phyloP scores from a whole-genome alignment of 331 rosid genomes.

The Malus hybrid region DNA sequence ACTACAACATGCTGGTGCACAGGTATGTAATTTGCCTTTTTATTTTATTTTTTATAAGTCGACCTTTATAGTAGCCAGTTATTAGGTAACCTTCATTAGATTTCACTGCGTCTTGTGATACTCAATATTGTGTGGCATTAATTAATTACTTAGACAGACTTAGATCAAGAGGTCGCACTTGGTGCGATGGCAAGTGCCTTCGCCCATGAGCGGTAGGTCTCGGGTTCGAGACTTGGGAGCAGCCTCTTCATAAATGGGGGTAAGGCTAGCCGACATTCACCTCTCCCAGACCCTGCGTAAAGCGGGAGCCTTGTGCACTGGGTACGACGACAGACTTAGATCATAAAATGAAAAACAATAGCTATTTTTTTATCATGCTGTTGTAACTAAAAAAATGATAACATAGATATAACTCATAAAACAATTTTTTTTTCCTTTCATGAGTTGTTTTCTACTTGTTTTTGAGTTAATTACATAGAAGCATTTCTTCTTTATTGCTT shows the following conservation, averaged over 20 bases:
- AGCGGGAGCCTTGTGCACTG: no score
- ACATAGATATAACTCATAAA: neutral
- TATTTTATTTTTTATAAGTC: neutral
- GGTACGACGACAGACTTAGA: neutral
- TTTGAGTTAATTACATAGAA: neutral
- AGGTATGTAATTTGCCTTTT: slow-evolving; percentile 44
- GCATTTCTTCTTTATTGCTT: neutral
- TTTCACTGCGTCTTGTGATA: neutral
- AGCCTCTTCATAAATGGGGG: no score
- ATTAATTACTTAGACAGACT: neutral
- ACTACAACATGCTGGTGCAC: slow-evolving; percentile 59
- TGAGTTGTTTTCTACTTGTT: neutral
- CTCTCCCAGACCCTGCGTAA: no score
- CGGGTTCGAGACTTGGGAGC: no score
- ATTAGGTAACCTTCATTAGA: neutral
- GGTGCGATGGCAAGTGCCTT: no score
- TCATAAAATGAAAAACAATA: neutral
- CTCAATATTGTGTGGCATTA: neutral
- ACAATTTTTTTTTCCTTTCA: neutral
- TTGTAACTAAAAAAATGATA: no score
- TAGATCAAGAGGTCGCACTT: no score
- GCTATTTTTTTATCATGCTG: no score
- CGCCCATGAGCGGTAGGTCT: no score
- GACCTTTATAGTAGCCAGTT: neutral
- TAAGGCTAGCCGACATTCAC: no score